A percentile compares a stretch with the other conserved stretches of the same genome.
phyloP scores from a whole-genome alignment of 2,329 filamentous ascomycete genomes.

The Xylariales sp. region DNA sequence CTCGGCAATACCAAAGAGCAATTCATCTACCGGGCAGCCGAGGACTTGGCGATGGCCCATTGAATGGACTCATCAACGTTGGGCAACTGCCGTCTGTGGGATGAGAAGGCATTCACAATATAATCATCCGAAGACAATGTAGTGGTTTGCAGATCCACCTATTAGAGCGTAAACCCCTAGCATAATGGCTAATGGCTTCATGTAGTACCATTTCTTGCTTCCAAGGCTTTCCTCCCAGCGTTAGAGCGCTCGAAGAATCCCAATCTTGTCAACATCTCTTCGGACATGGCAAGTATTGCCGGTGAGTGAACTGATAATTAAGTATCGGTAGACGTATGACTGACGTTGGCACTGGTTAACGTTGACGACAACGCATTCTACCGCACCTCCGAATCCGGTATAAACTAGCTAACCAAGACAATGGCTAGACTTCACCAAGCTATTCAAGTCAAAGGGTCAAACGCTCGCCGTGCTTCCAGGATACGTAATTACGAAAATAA shows the following conservation, averaged over 20 bases:
- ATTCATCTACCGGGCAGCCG: constrained; percentile 28
- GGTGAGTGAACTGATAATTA: constrained; percentile 6
- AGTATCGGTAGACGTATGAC: neutral
- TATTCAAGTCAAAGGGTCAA: constrained; percentile 6
- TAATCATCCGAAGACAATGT: constrained; percentile 12
- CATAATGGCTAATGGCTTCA: neutral
- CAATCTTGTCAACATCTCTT: constrained; percentile 16
- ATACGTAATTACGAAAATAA: constrained; percentile 15
- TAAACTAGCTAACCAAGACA: constrained; percentile 16
- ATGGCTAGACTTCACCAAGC: constrained; percentile 12
- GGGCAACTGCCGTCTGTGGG: constrained; percentile 11
- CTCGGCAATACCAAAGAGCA: constrained; percentile 15
- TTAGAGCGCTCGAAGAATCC: constrained; percentile 4
- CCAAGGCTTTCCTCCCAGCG: constrained; percentile 14
- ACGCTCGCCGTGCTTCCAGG: constrained; percentile 14
- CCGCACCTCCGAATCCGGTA: constrained; percentile 14
- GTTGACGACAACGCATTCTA: constrained; percentile 13
- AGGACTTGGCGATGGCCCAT: constrained; percentile 4
- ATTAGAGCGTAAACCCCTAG: neutral
- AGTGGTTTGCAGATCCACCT: constrained; percentile 8
- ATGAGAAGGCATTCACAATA: constrained; percentile 13
- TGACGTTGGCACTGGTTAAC: constrained; percentile 7
- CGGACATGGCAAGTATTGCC: constrained; percentile 14
- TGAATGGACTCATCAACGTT: constrained; percentile 42
- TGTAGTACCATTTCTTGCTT: constrained; percentile 13